These are phyloP conservation scores for Cladophialophora psammophila DNA, from an alignment of 2,329 filamentous ascomycete species.

Conservation along the genomic window DNA sequence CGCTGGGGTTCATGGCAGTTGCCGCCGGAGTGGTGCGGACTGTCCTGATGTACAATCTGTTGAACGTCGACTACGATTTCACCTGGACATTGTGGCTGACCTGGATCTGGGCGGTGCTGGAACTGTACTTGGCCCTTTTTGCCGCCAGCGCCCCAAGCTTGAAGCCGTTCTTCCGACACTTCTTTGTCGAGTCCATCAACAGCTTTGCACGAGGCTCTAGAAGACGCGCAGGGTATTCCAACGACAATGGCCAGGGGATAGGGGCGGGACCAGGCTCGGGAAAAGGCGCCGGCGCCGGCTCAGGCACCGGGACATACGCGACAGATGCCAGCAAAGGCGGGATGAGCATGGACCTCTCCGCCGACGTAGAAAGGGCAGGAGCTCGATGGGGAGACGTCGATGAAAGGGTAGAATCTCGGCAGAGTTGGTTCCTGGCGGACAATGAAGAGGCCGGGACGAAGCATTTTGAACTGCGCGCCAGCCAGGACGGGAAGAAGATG, in stretches of 20 bases:
- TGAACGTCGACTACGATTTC: slow-evolving; percentile 38
- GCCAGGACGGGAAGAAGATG: slow-evolving; percentile 34
- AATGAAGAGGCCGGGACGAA: slow-evolving; percentile 69
- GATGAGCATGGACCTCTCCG: slow-evolving; percentile 16
- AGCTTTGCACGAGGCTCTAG: slow-evolving; percentile 24
- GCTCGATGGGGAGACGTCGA: not conserved
- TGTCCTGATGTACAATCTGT: slow-evolving; percentile 33
- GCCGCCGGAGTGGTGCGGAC: slow-evolving; percentile 37
- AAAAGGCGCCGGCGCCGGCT: not conserved
- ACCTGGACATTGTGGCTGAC: slow-evolving; percentile 38
- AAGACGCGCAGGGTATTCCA: not conserved
- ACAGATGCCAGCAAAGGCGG: slow-evolving; percentile 8
- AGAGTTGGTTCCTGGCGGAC: slow-evolving; percentile 28
- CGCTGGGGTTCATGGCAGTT: slow-evolving; percentile 39
- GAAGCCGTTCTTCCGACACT: slow-evolving; percentile 42
- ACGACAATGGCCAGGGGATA: slow-evolving; percentile 2
- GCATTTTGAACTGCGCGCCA: slow-evolving; percentile 74
- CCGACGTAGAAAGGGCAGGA: slow-evolving; percentile 4
- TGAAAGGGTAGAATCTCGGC: slow-evolving; percentile 17
- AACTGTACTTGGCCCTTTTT: slow-evolving; percentile 43
- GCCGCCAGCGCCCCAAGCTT: slow-evolving; percentile 44
- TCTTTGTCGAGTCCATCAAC: slow-evolving; percentile 31
- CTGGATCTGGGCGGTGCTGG: slow-evolving; percentile 44
- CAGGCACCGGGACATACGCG: slow-evolving; percentile 9
- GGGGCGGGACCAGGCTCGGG: not conserved